Evolutionary conservation across 148 eudicot genomes (phyloP).

Genomic region (Suaeda aralocaspica): DNA sequence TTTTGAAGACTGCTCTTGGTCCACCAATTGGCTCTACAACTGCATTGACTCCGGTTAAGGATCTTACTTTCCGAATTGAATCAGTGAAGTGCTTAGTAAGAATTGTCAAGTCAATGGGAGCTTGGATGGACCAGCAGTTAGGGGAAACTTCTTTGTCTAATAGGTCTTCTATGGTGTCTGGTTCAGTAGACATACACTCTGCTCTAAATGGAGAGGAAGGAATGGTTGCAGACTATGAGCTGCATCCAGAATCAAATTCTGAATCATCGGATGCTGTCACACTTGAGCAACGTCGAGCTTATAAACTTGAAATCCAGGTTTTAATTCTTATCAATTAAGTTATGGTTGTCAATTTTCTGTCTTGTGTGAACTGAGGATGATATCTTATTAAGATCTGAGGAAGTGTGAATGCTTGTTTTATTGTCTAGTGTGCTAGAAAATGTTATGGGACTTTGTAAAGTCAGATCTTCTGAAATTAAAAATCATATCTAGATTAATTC

Average conservation of each 20-base stretch:
- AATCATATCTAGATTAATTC: too few relatives aligned
- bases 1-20: constrained; percentile 93
- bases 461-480: too few relatives aligned
- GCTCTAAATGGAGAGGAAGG: constrained; percentile 62
- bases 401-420: neutral
- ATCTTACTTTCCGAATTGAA: constrained; percentile 81
- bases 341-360: neutral
- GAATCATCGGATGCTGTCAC: constrained; percentile 83
- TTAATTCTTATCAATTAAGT: constrained; percentile 1
- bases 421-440: too few relatives aligned
- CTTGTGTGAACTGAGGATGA: neutral
- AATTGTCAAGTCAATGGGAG: constrained; percentile 84
- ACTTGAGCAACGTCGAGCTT: constrained; percentile 91
- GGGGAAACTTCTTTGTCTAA: constrained; percentile 50
- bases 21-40: constrained; percentile 93
- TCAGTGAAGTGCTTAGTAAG: constrained; percentile 89
- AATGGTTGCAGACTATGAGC: constrained; percentile 52
- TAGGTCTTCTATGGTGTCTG: constrained; percentile 43
- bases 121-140: constrained; percentile 93
- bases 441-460: too few relatives aligned
- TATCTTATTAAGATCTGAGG: neutral
- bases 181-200: constrained; percentile 39
- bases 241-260: constrained; percentile 61
- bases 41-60: constrained; percentile 77
- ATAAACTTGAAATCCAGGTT: constrained; percentile 91